Conservation (phyloP, 177 flowering plant species). For the Telopea speciosissima region DNA sequence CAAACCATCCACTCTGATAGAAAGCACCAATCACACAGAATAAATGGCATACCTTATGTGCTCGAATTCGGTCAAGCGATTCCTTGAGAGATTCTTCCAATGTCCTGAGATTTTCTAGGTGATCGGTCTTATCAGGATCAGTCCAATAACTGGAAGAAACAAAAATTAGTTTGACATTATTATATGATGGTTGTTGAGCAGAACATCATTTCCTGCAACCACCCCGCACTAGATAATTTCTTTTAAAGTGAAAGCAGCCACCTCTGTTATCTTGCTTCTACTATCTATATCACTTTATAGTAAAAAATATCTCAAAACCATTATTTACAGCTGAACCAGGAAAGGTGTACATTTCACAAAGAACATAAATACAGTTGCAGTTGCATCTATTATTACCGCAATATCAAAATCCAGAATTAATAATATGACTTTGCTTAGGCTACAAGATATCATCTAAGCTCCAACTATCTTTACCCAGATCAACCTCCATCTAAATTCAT, state of each 20-base stretch:
- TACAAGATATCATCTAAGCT: not conserved
- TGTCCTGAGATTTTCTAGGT: conserved; percentile 51
- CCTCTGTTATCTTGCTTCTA: not conserved
- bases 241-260: not conserved
- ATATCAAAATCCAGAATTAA: not conserved
- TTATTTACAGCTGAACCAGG: not conserved
- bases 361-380: not conserved
- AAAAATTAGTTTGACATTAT: not conserved
- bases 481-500: not conserved
- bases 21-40: not conserved
- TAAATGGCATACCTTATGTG: conserved; percentile 48
- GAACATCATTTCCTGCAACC: not conserved
- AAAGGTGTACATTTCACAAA: not conserved
- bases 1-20: not conserved
- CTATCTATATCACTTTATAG: not conserved
- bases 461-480: not conserved
- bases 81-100: conserved; percentile 73
- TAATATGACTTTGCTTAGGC: not conserved
- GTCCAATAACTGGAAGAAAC: conserved; percentile 61
- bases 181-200: not conserved
- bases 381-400: not conserved
- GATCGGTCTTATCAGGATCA: conserved; percentile 59
- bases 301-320: not conserved
- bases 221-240: not conserved
- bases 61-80: conserved; percentile 46